Evolutionary conservation across 2,329 filamentous ascomycete species (phyloP), one percentile per base, ranked within the genome.

Genomic region (Xylaria sp.): DNA sequence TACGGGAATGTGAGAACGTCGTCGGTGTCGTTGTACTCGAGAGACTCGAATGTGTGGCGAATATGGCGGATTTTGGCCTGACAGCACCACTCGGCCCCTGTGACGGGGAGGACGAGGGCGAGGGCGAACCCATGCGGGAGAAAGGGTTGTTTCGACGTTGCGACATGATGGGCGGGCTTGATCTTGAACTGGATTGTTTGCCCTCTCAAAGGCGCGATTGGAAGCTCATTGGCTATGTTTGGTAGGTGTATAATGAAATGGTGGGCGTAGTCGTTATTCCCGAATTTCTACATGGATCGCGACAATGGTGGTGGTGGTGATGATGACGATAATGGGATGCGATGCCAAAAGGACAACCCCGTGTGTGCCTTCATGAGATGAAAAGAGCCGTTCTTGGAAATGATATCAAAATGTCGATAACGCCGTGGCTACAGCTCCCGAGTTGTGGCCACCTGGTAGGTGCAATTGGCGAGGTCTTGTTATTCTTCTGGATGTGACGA

Each of bases 121-220:
- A 89, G 20, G 87, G 81, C 16, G 89, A 88, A 41, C 80, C 76
- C 48, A 85, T 85, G 68, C 91, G 84, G 56, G 82, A 80, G 70
- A 96, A 95, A 16, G 90, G 89, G 74, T 91, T 93, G 70, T 86
- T 89, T 66, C 91, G 87, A 78, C 87, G 90, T 70, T 88, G 83
- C 63, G 87, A 84, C 72, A 84, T 83, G 71, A 80, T 84, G 65
- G 80, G 77, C 59, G 81, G 77, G 71, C 81, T 80, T 50, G 75
- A 77, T 67, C 78, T 78, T 80, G 84, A 85, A 61, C 46, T 59
- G 57, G 46, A 26, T 39, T 52, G 49, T 55, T n/a, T 48, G 37
- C n/a, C 38, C 40, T 39, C 47, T 50, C 50, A 45, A 56, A 29
- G 18, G 19, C 26, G 17, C 38, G 9, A 38, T 22, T 26, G 40